Evolutionary conservation across 768 basidiomycete species (phyloP), one percentile per base, ranked within the genome.

Genomic region (Leccinum obscurum): DNA sequence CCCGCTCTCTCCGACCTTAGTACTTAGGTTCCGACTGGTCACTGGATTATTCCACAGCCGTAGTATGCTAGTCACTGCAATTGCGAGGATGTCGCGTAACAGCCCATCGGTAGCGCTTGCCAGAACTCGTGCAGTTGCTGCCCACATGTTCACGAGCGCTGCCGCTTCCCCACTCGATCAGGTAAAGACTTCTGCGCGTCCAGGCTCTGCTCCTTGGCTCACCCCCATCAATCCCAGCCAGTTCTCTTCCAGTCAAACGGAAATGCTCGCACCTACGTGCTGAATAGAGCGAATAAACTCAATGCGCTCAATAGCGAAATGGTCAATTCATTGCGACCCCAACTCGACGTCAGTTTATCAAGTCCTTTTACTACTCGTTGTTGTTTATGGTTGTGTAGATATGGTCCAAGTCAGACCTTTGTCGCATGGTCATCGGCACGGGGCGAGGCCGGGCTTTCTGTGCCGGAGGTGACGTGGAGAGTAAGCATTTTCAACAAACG

Each of bases 401-500:
- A 79, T 93, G 92, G 90, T 81, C 83, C 61, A 75, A 81, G 37
- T 86, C 91, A 30, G 82, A 88, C 54, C 80, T 92, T 7, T 86
- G 86, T 65, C 82, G 83, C 58, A 80, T 88, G 30, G 84, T 97
- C 60, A 81, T 93, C 39, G 90, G 88, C 35, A 82, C 83, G 34
- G 91, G 90, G 24, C 73, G 75, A 13, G 89, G 88, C 4, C 80
- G 86, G 60, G 92, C 89, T 13, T 98, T 98, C 72, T 98, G 95
- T 68, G 89, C 92, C 6, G 97, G 97, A 14, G 97, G 97, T 49
- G 97, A 99, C 75, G 91, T 99, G 59, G 87, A 85, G 60, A 78
- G 96, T 95, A 66, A 75, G 89, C 80, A 22, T 30, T 62, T 57
- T 62, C 46, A 53, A 49, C 24, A 34, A 52, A 28, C 52, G 34